Percentiles rank a stretch among this genome's conserved stretches.
Conservation (phyloP, 2,329 filamentous ascomycete species). For the Curvularia spicifera region DNA sequence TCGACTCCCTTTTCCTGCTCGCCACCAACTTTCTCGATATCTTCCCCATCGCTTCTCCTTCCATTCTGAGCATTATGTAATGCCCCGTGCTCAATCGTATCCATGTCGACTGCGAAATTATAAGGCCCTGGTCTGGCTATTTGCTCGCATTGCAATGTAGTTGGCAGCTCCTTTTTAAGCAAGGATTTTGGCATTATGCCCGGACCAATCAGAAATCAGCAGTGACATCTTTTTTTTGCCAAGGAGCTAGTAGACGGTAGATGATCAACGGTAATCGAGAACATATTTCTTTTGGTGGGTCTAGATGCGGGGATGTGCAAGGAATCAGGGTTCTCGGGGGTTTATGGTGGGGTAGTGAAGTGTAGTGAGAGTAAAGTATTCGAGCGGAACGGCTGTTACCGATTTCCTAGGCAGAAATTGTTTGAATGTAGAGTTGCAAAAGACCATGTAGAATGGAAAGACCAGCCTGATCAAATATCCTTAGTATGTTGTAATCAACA, state of each 20-base stretch:
- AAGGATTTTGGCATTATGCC: not conserved
- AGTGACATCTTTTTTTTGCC: conserved; percentile 3
- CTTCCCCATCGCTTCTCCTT: not conserved
- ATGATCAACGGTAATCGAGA: not conserved
- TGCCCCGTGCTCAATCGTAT: conserved; percentile 24
- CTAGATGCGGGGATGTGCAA: not conserved
- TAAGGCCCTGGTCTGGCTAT: not conserved
- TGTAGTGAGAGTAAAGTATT: no score
- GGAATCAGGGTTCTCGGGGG: no score
- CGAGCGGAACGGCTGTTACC: no score
- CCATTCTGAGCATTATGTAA: conserved; percentile 9
- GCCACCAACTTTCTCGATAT: conserved; percentile 11
- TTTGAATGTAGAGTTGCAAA: no score
- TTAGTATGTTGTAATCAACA: no score
- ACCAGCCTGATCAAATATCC: no score
- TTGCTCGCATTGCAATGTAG: not conserved
- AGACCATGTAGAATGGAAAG: no score
- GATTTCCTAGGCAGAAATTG: no score
- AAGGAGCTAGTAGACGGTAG: conserved; percentile 2
- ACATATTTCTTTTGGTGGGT: not conserved
- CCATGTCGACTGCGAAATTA: conserved; percentile 14
- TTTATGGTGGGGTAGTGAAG: no score
- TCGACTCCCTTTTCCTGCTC: not conserved
- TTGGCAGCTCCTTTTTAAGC: not conserved
- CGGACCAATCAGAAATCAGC: not conserved